Evolutionary conservation across 768 basidiomycete genomes (phyloP), one percentile per base, ranked within the genome.

Genomic region (Lentinula sp.): DNA sequence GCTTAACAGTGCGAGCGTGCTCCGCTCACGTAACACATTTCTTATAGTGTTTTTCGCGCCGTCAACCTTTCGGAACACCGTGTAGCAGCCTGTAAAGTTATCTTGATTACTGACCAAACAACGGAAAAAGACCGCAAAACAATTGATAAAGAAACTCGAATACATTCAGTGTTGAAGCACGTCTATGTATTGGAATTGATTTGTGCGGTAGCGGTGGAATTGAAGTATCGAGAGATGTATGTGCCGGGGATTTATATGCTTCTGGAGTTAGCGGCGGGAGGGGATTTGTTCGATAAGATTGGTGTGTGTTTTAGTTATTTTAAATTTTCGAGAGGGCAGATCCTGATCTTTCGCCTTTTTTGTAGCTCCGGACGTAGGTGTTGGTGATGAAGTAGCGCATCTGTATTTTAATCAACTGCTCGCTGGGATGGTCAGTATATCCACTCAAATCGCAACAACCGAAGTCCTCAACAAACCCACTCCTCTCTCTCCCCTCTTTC

Each of bases 211-310:
- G 76, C 91, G 2, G 87, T 94, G 0, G 93, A 95, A 64, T 70
- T 74, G 16, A 82, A 85, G 62, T 81, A 84, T 45, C 74, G 74
- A 39, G 70, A 77, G 54, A 66, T 76, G 41, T 95, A 87, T 68
- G 73, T 87, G 0, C 90, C 93, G 0, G 96, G 91, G 0, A 81
- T 94, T 20, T 99, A 98, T 70, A 93, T 99, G 82, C 75, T 98
- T 18, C 75, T 99, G 67, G 97, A 98, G 71, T 77, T 96, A 37
- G 97, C 96, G 0, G 86, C 86, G 1, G 95, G 95, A 20, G 97
- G 97, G 0, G 97, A 98, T 72, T 75, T 99, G 36, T 99, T 99
- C 71, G 97, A 99, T 73, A 99, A 98, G 78, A 99, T 99, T 56
- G 91, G 96, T 96, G 68, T 95, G 68, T 46, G 89, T 72, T 12